Base-by-base conservation (phyloP, 352 stramenopile genomes). In the Phytopythium oedochilum region DNA sequence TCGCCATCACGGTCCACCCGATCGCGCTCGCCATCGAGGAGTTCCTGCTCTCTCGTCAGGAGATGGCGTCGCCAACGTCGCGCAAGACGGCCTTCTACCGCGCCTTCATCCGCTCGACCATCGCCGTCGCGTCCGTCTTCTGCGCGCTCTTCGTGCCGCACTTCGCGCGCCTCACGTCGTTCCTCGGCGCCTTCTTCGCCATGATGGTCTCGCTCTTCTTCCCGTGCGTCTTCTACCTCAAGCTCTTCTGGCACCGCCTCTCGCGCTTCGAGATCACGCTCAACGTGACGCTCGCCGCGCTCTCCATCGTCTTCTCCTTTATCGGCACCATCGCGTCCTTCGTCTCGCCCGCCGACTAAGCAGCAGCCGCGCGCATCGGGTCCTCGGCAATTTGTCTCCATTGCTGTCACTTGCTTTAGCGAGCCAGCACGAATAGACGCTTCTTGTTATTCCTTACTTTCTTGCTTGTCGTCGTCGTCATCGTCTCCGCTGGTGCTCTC, bases 151-250 rank as follows among this genome's bases (percentile, higher is more conserved):
- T 79, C 42, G 74, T 96, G 51, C 86, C 86, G 32, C 77, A 92
- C 55, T 96, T 96, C 63, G 86, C 84, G 14, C 82, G 80, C 22
- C 69, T 94, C 38, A 93, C 81, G 52, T 89, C 80, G 20, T 94
- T 96, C 56, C 61, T 94, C 18, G 86, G 86, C 17, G 78, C 86
- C 22, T 93, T 94, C 58, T 96, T 92, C 55, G 80, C 83, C 43
- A 92, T 92, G 78, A 66, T 92, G 23, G 82, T 86, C 28, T 89
- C 76, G 6, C 69, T 92, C n/a, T 88, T 89, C 60, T 75, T 94
- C 44, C 86, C 86, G 40, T 92, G 83, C 57, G 56, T 89, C 6
- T 92, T 79, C 68, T 94, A 92, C 74, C 60, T 94, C 58, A 90
- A 91, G 63, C 73, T 96, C n/a, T 96, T 92, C 59, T 64, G 56